Base-by-base conservation (phyloP, 345 rosid genomes). In the Chamaenerion angustifolium region DNA sequence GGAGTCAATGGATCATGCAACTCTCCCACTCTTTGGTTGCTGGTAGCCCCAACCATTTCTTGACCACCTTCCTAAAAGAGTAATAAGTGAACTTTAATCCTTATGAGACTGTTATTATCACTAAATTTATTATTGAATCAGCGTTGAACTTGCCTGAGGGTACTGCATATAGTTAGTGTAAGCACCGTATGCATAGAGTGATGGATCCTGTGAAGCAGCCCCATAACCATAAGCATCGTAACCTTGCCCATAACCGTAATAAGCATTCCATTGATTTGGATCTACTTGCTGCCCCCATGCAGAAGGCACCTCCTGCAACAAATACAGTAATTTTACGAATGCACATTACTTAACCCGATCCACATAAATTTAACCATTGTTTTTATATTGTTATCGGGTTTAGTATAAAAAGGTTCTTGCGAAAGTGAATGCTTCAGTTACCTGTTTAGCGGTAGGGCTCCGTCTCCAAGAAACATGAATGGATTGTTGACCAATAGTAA, bases 231-330 rank as follows among this genome's bases (percentile, higher is more conserved):
- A 85, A 3, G 88, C 81, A 63, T 89, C 95, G 49, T 89, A 89
- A 42, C 94, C n/a, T 68, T 92, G 98, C 43, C 85, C 95, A 58
- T 92, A 92, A 68, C 89, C 89, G 57, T 92, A 92, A 55, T 92
- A 84, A 14, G 94, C 86, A 54, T 53, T 74, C 96, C 98, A 92
- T 25, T 81, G 98, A 73, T 45, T 83, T 6, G 76, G 85, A 76
- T 92, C 96, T 16, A 77, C 83, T 72, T 82, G 96, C 56, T 79
- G 59, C 17, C 60, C 80, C 79, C 78, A 75, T 55, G 77, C 64
- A 66, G 74, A 67, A 42, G 73, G 56, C 56, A 60, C 56, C 19
- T 92, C 98, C 98, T 92, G 46, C 56, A 61, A 55, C 6, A 40
- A 40, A 43, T 43, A 17, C 59, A 14, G 51, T 7, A 58, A 52